These are phyloP conservation scores for Metarhizium sp. DNA, from an alignment of 2,329 filamentous ascomycete genomes.

Conservation along the genomic window DNA sequence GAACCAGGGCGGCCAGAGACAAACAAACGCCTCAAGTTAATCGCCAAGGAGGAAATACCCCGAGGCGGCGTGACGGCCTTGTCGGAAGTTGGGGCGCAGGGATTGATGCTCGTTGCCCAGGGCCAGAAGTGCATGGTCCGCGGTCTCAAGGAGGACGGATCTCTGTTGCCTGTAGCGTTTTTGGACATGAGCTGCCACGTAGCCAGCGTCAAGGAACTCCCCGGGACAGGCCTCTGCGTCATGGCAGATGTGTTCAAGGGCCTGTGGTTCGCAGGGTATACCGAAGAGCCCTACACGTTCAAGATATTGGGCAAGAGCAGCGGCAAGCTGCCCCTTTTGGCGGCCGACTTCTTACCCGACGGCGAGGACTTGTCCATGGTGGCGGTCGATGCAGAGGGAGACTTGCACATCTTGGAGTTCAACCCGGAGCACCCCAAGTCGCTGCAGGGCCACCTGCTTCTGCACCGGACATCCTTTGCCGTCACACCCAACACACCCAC, in stretches of 20 bases:
- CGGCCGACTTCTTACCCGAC: conserved; percentile 82
- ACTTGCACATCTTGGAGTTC: conserved; percentile 83
- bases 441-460: conserved; percentile 75
- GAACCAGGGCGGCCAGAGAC: conserved; percentile 80
- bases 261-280: conserved; percentile 92
- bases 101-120: conserved; percentile 81
- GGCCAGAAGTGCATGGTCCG: conserved; percentile 97
- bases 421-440: conserved; percentile 95
- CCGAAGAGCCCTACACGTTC: conserved; percentile 94
- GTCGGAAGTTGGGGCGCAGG: conserved; percentile 76
- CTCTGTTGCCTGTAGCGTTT: conserved; percentile 86
- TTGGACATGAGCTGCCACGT: conserved; percentile 97
- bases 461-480: conserved; percentile 83
- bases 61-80: conserved; percentile 85
- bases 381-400: conserved; percentile 73
- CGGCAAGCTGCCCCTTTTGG: conserved; percentile 66
- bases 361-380: conserved; percentile 76
- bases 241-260: conserved; percentile 89
- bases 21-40: conserved; percentile 72
- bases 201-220: conserved; percentile 72
- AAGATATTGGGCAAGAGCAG: conserved; percentile 83
- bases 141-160: conserved; percentile 90
- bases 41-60: conserved; percentile 83
- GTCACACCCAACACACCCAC: conserved; percentile 70
- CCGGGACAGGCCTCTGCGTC: conserved; percentile 74